Evolutionary conservation across 345 rosid species (phyloP).

Genomic region (Arabidopsis suecica): DNA sequence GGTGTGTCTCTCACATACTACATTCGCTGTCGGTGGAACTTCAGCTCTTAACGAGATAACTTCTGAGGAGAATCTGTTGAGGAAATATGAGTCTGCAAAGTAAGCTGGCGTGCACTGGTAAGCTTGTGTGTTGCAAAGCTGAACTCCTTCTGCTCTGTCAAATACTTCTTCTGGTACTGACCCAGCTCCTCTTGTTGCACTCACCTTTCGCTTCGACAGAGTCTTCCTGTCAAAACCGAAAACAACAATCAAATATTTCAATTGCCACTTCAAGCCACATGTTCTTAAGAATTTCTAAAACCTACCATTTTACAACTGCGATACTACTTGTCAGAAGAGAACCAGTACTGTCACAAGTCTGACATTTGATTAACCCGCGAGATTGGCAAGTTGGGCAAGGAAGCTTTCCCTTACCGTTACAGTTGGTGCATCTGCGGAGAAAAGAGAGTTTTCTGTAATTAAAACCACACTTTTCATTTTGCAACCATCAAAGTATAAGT

Average conservation of each 20-base stretch:
- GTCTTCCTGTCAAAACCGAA: slow-evolving; percentile 66
- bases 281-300: not conserved
- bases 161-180: slow-evolving; percentile 95
- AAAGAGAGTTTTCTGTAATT: not conserved
- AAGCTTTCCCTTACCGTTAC: slow-evolving; percentile 84
- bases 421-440: slow-evolving; percentile 63
- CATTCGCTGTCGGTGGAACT: slow-evolving; percentile 73
- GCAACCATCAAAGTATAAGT: slow-evolving; percentile 19
- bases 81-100: slow-evolving; percentile 92
- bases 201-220: slow-evolving; percentile 75
- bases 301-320: slow-evolving; percentile 79
- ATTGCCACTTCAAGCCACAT: not conserved
- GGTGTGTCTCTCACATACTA: slow-evolving; percentile 87
- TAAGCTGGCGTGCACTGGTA: slow-evolving; percentile 86
- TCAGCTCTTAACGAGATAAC: slow-evolving; percentile 77
- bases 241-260: not conserved
- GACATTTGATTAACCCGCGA: slow-evolving; percentile 78
- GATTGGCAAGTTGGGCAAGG: slow-evolving; percentile 86
- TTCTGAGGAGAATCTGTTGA: slow-evolving; percentile 87
- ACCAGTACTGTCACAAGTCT: slow-evolving; percentile 66
- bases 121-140: slow-evolving; percentile 94
- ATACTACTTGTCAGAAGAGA: slow-evolving; percentile 66
- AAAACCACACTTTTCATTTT: not conserved
- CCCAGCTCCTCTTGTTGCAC: slow-evolving; percentile 90
- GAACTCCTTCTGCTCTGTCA: slow-evolving; percentile 90